Evolutionary conservation across 2,329 filamentous ascomycete genomes (phyloP).

Genomic region (Tolypocladium sp.): DNA sequence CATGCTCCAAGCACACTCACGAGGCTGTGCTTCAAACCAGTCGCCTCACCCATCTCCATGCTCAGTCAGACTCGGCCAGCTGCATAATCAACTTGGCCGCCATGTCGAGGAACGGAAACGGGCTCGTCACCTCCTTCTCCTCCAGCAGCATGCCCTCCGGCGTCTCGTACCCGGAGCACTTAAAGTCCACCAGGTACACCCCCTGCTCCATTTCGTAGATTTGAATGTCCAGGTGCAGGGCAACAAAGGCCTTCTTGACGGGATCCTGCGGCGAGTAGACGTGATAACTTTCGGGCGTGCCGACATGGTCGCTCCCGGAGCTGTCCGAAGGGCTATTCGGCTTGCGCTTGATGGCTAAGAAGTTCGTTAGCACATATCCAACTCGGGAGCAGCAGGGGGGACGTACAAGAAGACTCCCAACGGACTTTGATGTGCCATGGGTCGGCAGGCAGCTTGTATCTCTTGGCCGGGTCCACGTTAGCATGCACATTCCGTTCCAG

Average conservation of each 20-base stretch:
- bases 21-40: neutral
- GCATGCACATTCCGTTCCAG: conserved; percentile 24
- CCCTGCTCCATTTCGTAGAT: conserved; percentile 89
- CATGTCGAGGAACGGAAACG: conserved; percentile 92
- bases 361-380: neutral
- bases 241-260: conserved; percentile 58
- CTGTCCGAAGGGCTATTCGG: conserved; percentile 1
- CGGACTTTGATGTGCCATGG: conserved; percentile 91
- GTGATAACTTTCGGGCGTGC: conserved; percentile 27
- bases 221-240: conserved; percentile 91
- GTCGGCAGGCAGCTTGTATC: conserved; percentile 83
- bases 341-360: conserved; percentile 6
- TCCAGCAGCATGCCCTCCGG: conserved; percentile 64
- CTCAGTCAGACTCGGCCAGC: conserved; percentile 68
- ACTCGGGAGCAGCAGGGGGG: conserved; percentile 6
- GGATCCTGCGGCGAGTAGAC: conserved; percentile 28
- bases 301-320: conserved; percentile 7
- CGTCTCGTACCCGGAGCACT: conserved; percentile 92
- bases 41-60: neutral
- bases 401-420: conserved; percentile 75
- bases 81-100: conserved; percentile 89
- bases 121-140: conserved; percentile 91
- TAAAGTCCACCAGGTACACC: conserved; percentile 96
- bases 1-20: neutral
- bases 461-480: conserved; percentile 43